A percentile compares a stretch with the other conserved stretches of the same genome.
These are phyloP conservation scores for Collybia sp. DNA, from an alignment of 768 basidiomycete species.

Conservation along the genomic window DNA sequence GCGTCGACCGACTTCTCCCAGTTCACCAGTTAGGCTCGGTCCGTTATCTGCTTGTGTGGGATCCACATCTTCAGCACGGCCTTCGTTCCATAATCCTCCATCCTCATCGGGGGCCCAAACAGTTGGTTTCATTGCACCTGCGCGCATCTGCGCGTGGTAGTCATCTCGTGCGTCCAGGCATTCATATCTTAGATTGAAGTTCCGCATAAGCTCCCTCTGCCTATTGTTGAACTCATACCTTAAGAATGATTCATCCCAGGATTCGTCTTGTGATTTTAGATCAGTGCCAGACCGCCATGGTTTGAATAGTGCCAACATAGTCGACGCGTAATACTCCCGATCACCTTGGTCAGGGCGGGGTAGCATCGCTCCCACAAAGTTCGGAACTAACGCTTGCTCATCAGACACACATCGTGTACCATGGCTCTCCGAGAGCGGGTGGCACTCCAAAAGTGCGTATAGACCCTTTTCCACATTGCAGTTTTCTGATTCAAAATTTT, in stretches of 20 bases:
- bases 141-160: constrained; percentile 12
- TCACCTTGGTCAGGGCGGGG: constrained; percentile 22
- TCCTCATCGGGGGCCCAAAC: not conserved
- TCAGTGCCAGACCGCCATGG: constrained; percentile 18
- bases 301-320: constrained; percentile 18
- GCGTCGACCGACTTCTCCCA: not conserved
- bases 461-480: not conserved
- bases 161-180: constrained; percentile 25
- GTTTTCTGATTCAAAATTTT: not conserved
- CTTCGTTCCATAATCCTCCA: not conserved
- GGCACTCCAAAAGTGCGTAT: not conserved
- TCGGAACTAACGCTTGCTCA: constrained; percentile 11
- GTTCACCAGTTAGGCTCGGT: too few relatives aligned
- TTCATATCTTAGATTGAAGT: constrained; percentile 21
- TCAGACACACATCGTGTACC: not conserved
- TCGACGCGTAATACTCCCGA: constrained; percentile 22
- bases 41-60: not conserved
- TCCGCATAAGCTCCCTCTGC: constrained; percentile 14
- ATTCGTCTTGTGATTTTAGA: constrained; percentile 7
- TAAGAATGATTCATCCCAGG: constrained; percentile 15
- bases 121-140: not conserved
- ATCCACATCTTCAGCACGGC: not conserved
- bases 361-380: constrained; percentile 19
- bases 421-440: not conserved
- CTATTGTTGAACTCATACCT: constrained; percentile 7